Conservation (phyloP, 805 yeast genomes). For the Candida nemodendra region DNA sequence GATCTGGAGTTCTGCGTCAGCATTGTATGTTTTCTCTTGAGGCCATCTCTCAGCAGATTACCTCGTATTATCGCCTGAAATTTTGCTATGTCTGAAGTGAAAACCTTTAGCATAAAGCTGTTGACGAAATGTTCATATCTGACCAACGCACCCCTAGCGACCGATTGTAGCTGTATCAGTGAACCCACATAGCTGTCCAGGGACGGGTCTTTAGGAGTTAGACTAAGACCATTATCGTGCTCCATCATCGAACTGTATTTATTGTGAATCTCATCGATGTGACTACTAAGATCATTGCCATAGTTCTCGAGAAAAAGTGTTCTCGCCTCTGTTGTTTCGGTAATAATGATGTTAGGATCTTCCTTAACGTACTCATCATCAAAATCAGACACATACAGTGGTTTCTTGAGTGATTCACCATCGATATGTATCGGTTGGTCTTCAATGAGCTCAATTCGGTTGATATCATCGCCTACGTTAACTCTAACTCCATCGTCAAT, state of each 20-base stretch:
- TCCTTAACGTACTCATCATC: background rate
- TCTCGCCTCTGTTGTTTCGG: constrained; percentile 25
- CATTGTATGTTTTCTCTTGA: constrained; percentile 18
- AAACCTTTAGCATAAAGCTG: constrained; percentile 58
- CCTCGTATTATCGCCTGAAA: constrained; percentile 58
- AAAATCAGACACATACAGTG: background rate
- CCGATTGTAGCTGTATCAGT: constrained; percentile 55
- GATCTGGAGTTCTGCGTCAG: constrained; percentile 26
- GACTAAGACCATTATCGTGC: constrained; percentile 21
- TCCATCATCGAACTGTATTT: constrained; percentile 26
- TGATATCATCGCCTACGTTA: constrained; percentile 29
- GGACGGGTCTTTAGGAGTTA: constrained; percentile 4
- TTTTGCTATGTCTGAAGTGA: constrained; percentile 46
- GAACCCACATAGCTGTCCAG: constrained; percentile 7
- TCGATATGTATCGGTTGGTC: background rate
- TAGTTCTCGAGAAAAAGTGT: constrained; percentile 19
- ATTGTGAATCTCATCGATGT: constrained; percentile 30
- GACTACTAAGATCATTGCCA: constrained; percentile 15
- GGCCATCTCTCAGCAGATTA: constrained; percentile 29
- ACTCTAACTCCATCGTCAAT: constrained; percentile 35
- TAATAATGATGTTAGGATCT: constrained; percentile 1
- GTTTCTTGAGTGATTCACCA: background rate
- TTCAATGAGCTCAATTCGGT: constrained; percentile 17
- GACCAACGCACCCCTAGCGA: constrained; percentile 64
- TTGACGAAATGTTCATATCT: constrained; percentile 65